Evolutionary conservation across 495 filamentous ascomycete species (phyloP).

Genomic region (Lentithecium fluviatile): DNA sequence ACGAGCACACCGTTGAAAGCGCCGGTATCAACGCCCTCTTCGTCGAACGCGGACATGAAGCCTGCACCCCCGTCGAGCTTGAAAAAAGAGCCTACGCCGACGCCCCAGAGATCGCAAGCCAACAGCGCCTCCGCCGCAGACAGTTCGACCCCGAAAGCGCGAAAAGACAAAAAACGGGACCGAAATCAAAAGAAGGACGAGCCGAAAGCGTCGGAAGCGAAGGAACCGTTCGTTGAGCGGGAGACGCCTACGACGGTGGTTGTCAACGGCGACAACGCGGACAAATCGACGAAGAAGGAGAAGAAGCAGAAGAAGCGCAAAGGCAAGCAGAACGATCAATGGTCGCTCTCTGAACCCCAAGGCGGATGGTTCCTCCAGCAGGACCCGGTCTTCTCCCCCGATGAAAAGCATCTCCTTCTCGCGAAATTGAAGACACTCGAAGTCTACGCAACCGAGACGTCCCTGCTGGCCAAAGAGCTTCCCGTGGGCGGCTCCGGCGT

Average conservation of each 20-base stretch:
- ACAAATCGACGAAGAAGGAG: slow-evolving; percentile 8
- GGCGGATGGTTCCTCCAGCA: slow-evolving; percentile 69
- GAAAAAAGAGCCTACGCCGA: too few relatives aligned
- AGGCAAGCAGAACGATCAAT: slow-evolving; percentile 36
- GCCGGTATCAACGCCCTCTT: neutral
- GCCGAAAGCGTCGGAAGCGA: neutral
- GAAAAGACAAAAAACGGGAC: neutral
- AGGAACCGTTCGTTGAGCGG: too few relatives aligned
- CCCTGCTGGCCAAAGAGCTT: slow-evolving; percentile 67
- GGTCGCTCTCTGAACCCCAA: slow-evolving; percentile 61
- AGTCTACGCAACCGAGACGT: slow-evolving; percentile 77
- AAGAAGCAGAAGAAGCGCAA: slow-evolving; percentile 22
- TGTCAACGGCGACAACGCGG: neutral
- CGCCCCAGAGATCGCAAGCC: neutral
- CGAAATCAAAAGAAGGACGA: slow-evolving; percentile 7
- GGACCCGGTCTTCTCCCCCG: slow-evolving; percentile 73
- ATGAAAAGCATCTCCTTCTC: slow-evolving; percentile 81
- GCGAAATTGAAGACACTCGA: slow-evolving; percentile 63
- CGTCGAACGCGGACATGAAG: neutral
- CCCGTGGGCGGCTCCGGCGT: slow-evolving; percentile 38
- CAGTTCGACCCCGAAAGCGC: neutral
- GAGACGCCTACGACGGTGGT: neutral
- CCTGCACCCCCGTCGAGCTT: neutral
- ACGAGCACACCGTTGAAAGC: neutral
- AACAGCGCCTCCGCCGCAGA: too few relatives aligned